phyloP scores from a whole-genome alignment of 208 protist genomes.

The Leishmania arabica region DNA sequence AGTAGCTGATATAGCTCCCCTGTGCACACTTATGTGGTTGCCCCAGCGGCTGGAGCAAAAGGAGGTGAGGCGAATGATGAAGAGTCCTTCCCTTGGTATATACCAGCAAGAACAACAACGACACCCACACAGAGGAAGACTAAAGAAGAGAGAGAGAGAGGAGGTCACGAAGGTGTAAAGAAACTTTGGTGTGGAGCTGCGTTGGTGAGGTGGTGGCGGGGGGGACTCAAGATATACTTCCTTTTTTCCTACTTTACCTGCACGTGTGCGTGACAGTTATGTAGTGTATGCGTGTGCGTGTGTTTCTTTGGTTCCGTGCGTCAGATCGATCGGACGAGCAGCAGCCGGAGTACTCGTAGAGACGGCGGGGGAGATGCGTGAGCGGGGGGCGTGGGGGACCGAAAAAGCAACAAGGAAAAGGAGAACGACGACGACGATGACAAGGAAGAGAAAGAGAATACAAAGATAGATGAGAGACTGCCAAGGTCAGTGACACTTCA shows the following conservation, averaged over 20 bases:
- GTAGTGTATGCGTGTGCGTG: neutral
- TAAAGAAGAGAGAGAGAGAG: slow-evolving; percentile 2
- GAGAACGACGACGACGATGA: neutral
- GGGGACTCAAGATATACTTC: neutral
- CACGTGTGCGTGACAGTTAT: slow-evolving; percentile 1
- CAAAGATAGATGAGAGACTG: neutral
- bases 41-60: neutral
- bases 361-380: neutral
- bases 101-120: neutral
- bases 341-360: neutral
- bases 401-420: neutral
- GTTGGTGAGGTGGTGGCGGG: neutral
- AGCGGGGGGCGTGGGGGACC: neutral
- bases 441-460: neutral
- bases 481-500: neutral
- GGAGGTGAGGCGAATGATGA: neutral
- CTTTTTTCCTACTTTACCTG: neutral
- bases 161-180: neutral
- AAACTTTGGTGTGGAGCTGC: neutral
- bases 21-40: neutral
- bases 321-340: neutral
- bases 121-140: neutral
- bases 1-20: neutral
- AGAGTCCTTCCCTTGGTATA: neutral
- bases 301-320: neutral